Evolutionary conservation across 2,329 filamentous ascomycete species (phyloP).

Genomic region (Monosporascus cannonballus): DNA sequence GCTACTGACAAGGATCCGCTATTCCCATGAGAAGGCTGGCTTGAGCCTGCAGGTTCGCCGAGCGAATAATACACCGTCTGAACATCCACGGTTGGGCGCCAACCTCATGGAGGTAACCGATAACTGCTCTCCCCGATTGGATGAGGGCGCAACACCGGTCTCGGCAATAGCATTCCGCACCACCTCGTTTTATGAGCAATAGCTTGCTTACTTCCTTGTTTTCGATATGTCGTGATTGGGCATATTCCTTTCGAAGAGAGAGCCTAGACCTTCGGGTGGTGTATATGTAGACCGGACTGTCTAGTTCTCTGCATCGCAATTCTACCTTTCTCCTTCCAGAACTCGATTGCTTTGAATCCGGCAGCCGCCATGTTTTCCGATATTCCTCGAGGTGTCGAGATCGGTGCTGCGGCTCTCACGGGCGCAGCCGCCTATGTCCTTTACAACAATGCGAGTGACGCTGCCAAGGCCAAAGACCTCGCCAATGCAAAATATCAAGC

Average conservation of each 20-base stretch:
- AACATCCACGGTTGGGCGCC: not conserved
- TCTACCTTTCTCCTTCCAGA: not conserved
- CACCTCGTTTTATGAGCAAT: not conserved
- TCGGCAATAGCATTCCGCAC: not conserved
- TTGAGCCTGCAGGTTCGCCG: too few species aligned
- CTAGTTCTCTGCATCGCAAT: too few species aligned
- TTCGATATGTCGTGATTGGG: not conserved
- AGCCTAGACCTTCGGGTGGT: too few species aligned
- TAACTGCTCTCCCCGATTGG: not conserved
- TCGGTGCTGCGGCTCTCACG: not conserved
- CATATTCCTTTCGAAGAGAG: too few species aligned
- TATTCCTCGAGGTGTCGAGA: slow-evolving; percentile 4
- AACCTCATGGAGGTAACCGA: not conserved
- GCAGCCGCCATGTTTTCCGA: not conserved
- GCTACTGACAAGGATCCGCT: too few species aligned
- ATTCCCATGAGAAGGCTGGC: too few species aligned
- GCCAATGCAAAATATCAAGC: slow-evolving; percentile 30
- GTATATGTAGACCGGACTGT: not conserved
- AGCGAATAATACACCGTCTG: too few species aligned
- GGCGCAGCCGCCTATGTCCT: slow-evolving; percentile 20
- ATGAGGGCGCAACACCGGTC: too few species aligned
- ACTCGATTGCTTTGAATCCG: not conserved
- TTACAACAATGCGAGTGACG: slow-evolving; percentile 3
- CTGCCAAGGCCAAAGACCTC: not conserved
- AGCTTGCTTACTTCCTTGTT: not conserved